Conservation (phyloP, 2,329 filamentous ascomycete genomes). For the Ceratocystis destructans region DNA sequence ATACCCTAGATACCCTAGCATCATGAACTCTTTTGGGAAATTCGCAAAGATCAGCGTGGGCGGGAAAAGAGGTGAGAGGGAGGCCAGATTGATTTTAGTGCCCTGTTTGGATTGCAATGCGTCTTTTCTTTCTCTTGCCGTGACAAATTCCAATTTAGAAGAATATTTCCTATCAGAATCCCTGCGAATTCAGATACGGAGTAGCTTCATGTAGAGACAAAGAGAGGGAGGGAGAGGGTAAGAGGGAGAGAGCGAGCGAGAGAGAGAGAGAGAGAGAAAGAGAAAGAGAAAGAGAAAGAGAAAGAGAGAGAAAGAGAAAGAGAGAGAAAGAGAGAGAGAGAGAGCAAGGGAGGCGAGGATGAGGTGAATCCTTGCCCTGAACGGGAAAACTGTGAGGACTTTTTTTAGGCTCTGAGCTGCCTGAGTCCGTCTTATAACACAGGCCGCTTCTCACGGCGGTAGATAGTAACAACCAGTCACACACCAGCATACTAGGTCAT, state of each 20-base stretch:
- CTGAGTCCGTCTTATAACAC: slow-evolving; percentile 1
- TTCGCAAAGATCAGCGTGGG: not conserved
- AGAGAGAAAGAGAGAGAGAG: no score
- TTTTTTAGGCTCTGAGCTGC: slow-evolving; percentile 4
- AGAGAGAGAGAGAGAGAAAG: no score
- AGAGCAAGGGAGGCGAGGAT: slow-evolving; percentile 1
- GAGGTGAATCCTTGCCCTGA: slow-evolving; percentile 3
- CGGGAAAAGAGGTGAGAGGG: not conserved
- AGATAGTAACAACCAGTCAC: not conserved
- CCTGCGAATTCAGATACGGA: not conserved
- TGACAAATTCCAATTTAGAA: slow-evolving; percentile 5
- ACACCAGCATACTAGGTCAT: not conserved
- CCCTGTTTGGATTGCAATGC: slow-evolving; percentile 2
- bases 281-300: no score
- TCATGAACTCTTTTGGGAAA: not conserved
- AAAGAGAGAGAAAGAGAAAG: no score
- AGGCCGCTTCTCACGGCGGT: not conserved
- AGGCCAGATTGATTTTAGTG: not conserved
- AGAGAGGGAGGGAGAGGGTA: no score
- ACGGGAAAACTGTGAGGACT: not conserved
- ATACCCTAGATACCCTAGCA: not conserved
- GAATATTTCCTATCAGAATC: slow-evolving; percentile 4
- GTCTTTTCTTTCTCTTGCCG: slow-evolving; percentile 5
- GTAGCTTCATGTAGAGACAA: no score
- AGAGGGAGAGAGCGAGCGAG: no score